Base-by-base conservation (phyloP, 345 rosid species). In the Odontarrhena argentea region DNA sequence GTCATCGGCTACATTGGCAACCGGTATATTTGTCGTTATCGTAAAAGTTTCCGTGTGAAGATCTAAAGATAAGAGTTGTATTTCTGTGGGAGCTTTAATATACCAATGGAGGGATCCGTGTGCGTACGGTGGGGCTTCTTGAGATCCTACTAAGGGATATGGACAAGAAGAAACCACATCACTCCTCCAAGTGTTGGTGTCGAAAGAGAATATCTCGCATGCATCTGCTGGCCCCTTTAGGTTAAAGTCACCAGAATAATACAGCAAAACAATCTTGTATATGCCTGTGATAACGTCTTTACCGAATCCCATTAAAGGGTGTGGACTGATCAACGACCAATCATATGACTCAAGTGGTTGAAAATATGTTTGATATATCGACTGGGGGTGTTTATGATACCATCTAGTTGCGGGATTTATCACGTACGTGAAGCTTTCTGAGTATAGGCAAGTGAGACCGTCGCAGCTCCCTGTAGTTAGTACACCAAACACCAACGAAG, bases 251-350 rank as follows among this genome's bases (percentile, higher is more conserved):
- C 3, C 0, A 38, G 37, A 58, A 48, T 8, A 26, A 30, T n/a
- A 59, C 51, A 59, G 28, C 64, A 50, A 59, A 42, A 59, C 64
- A 0, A 59, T 12, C 51, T 59, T 59, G 51, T 59, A 59, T 14
- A 13, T 55, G 24, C 51, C 50, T 13, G 38, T 43, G n/a, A 43
- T n/a, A 8, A 42, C 28, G 51, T 59, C 64, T 59, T 59, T 42
- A 59, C 64, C 64, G 38, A 42, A 59, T 42, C 64, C 50, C 0
- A 55, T 4, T 2, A 4, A 6, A 10, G 37, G 37, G 37, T 10
- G 9, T 36, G 40, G 40, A 36, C 4, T 3, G 32, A 28, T 28
- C 32, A 2, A 2, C 32, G 4, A 0, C 4, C 3, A 2, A 28
- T 28, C 32, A 28, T 28, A 3, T 3, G 4, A 4, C 5, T 2